Evolutionary conservation across 1,284 basidiomycete species (phyloP).

Genomic region (Pseudozyma tsukubaensis): DNA sequence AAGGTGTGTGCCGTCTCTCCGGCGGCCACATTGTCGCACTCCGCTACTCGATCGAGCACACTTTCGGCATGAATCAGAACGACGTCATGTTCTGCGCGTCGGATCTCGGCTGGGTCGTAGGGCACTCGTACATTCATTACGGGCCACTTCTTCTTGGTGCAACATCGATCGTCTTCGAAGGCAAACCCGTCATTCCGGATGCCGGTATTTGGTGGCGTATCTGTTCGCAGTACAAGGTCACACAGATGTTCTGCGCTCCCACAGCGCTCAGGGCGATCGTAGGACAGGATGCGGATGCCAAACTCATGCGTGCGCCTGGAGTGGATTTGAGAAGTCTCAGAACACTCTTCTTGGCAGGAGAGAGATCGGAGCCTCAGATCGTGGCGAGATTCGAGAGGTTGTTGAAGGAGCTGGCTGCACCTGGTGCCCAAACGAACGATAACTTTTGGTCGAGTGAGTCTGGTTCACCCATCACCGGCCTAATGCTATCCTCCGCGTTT

Average conservation of each 20-base stretch:
- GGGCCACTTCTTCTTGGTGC: slow-evolving; percentile 61
- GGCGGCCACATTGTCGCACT: slow-evolving; percentile 61
- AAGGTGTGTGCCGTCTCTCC: slow-evolving; percentile 59
- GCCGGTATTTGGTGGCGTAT: slow-evolving; percentile 65
- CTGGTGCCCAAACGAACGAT: slow-evolving; percentile 61
- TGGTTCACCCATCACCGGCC: slow-evolving; percentile 61
- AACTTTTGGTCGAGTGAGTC: slow-evolving; percentile 66
- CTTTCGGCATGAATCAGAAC: slow-evolving; percentile 52
- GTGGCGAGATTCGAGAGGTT: slow-evolving; percentile 52
- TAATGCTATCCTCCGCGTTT: slow-evolving; percentile 53
- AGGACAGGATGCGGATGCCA: slow-evolving; percentile 56
- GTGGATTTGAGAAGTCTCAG: slow-evolving; percentile 53
- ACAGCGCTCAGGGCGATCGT: slow-evolving; percentile 63
- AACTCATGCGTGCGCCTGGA: slow-evolving; percentile 54
- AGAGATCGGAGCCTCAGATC: slow-evolving; percentile 61
- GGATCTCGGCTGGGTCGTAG: slow-evolving; percentile 58
- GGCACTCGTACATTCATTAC: slow-evolving; percentile 59
- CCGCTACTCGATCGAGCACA: slow-evolving; percentile 62
- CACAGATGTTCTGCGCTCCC: slow-evolving; percentile 59
- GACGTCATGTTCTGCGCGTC: slow-evolving; percentile 58
- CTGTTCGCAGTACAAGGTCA: slow-evolving; percentile 48
- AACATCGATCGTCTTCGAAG: slow-evolving; percentile 63
- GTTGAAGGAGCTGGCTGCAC: slow-evolving; percentile 57
- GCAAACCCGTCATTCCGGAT: slow-evolving; percentile 65
- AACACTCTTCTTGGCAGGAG: slow-evolving; percentile 65